Evolutionary conservation across 2,329 filamentous ascomycete genomes (phyloP).

Genomic region (Biscogniauxia marginata): DNA sequence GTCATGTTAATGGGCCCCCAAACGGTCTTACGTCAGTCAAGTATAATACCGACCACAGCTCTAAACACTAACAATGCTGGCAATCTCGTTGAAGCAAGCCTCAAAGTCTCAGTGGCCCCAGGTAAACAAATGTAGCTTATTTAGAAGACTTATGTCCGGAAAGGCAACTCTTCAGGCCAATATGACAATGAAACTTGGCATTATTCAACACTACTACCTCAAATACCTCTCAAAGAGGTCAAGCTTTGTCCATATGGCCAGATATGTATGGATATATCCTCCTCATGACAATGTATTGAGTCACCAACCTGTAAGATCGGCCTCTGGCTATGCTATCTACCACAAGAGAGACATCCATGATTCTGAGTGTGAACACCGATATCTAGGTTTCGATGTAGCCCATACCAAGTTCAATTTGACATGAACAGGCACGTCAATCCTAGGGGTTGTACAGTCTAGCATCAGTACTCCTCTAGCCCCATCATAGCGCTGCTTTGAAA

Average conservation of each 20-base stretch:
- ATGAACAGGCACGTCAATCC: not conserved
- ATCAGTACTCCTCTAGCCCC: too few relatives aligned
- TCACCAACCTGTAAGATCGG: not conserved
- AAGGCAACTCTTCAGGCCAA: not conserved
- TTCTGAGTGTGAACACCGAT: not conserved
- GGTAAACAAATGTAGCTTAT: not conserved
- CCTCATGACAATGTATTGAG: not conserved
- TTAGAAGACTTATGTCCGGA: not conserved
- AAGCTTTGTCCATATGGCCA: not conserved
- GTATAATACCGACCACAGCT: not conserved
- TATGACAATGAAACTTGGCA: not conserved
- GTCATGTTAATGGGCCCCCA: constrained; percentile 10
- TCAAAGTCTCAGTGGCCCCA: not conserved
- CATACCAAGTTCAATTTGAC: not conserved
- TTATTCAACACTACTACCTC: not conserved
- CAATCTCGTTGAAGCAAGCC: not conserved
- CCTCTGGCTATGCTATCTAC: not conserved
- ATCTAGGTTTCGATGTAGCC: not conserved
- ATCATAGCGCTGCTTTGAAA: not conserved
- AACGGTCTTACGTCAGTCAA: not conserved
- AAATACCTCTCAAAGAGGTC: not conserved
- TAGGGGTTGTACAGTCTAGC: too few relatives aligned
- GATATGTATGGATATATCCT: not conserved
- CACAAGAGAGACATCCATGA: not conserved
- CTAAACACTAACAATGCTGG: not conserved